These are phyloP conservation scores for Gossypium gossypioides DNA, from an alignment of 441 rosid genomes.

Conservation along the genomic window DNA sequence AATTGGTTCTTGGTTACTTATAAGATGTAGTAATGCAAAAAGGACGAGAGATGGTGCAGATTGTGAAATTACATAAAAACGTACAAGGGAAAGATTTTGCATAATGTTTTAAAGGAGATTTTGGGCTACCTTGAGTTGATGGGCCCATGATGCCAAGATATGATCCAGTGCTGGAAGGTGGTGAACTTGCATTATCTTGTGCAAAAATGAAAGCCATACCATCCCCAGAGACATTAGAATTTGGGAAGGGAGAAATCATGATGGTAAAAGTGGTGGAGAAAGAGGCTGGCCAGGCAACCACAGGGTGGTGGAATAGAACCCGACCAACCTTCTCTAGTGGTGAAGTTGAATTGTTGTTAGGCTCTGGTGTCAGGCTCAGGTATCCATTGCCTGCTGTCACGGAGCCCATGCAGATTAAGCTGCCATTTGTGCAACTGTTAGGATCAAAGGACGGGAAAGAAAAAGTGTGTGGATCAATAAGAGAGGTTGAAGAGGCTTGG, in stretches of 20 bases:
- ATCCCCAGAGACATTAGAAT: conserved; percentile 20
- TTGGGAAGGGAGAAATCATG: conserved; percentile 17
- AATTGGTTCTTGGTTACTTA: neutral
- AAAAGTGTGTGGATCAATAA: conserved; percentile 6
- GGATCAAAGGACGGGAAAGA: conserved; percentile 19
- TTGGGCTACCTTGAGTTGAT: conserved; percentile 19
- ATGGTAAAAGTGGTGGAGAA: conserved; percentile 29
- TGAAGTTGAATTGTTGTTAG: conserved; percentile 9
- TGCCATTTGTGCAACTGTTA: conserved; percentile 14
- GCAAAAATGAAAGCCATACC: conserved; percentile 33
- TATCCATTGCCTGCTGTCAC: conserved; percentile 14
- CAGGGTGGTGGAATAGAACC: conserved; percentile 23
- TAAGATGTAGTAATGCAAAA: neutral
- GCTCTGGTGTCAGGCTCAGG: conserved; percentile 21
- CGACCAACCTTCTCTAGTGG: conserved; percentile 19
- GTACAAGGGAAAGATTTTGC: neutral
- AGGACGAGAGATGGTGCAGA: neutral
- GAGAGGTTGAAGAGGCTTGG: conserved; percentile 9
- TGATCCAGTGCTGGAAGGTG: conserved; percentile 22
- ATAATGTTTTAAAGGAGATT: neutral
- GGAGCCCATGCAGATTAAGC: conserved; percentile 25
- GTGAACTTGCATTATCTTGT: conserved; percentile 20
- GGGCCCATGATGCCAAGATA: conserved; percentile 32
- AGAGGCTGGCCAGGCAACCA: conserved; percentile 28
- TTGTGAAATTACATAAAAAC: neutral